phyloP scores from a whole-genome alignment of 257 asterid species.

The Lantana camara region DNA sequence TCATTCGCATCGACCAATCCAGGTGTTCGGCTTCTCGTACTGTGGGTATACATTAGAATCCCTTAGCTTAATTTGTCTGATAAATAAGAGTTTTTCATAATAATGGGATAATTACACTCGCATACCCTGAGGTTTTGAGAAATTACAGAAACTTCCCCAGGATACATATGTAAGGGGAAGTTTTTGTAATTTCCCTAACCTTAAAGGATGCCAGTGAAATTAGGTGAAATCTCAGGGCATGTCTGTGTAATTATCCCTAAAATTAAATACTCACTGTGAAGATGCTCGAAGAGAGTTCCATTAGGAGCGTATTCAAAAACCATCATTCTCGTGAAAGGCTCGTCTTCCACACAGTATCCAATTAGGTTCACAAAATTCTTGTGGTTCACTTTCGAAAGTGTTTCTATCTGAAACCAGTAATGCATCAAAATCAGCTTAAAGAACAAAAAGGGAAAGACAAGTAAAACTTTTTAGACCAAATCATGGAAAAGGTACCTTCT shows the following conservation, averaged over 20 bases:
- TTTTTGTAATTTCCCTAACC: too few relatives aligned
- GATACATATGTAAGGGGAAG: too few relatives aligned
- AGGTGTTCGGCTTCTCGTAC: constrained; percentile 90
- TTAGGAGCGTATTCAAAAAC: constrained; percentile 94
- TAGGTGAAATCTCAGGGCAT: not conserved
- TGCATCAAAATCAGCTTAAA: not conserved
- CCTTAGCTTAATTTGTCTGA: not conserved
- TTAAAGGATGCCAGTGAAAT: too few relatives aligned
- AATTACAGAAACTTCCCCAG: too few relatives aligned
- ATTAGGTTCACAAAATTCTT: constrained; percentile 79
- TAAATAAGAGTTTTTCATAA: not conserved
- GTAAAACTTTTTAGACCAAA: not conserved
- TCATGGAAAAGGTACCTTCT: constrained; percentile 49
- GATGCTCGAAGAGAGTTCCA: constrained; percentile 91
- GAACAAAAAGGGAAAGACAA: too few relatives aligned
- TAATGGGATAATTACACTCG: too few relatives aligned
- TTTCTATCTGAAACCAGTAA: constrained; percentile 58
- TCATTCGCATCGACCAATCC: constrained; percentile 75
- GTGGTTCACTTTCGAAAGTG: constrained; percentile 83
- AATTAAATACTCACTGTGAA: constrained; percentile 66
- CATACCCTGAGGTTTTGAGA: too few relatives aligned
- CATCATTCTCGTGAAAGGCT: constrained; percentile 90
- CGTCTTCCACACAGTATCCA: constrained; percentile 82
- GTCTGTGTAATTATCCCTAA: not conserved
- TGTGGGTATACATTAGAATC: constrained; percentile 29